Base-by-base conservation (phyloP, 257 asterid species). In the Thymus quinquecostatus region DNA sequence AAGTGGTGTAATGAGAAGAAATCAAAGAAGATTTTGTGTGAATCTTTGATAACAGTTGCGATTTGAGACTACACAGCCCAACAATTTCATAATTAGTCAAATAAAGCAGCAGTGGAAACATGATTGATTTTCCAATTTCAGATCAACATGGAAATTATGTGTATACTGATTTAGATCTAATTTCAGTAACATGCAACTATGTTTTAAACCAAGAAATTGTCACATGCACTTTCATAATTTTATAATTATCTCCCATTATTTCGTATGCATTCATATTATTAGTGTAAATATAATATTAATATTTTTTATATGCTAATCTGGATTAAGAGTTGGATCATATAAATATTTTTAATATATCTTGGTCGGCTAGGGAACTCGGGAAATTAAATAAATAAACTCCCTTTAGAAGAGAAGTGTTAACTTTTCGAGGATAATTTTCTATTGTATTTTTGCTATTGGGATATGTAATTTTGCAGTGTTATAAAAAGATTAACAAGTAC, bases 191-290 rank as follows among this genome's bases (percentile, higher is more conserved):
- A 82, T 85, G 87, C 77, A 66, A 21, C 49, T 34, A 72, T 71
- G 63, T 70, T 70, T 78, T 29, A 60, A 70, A 66, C 30, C 86
- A 69, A 82, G 78, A 66, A 36, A 6, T 60, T 66, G 44, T 30
- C 87, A 82, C 92, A 77, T 86, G 89, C 84, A 40, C 30, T 29
- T 76, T 44, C 40, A 0, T 56, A 75, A 45, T 71, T 75, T 3
- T 34, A 21, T 21, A 13, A 36, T 7, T 40, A 57, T 14, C 13
- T 64, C n/a, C 56, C 29, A 55, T 76, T 14, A 7, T 12, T 4
- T 14, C 30, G n/a, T 58, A 14, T 38, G 36, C 21, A 10, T 57
- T 48, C 68, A 45, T 49, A 30, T 56, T 57, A 44, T 38, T 2
- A 38, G 6, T 5, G 41, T 3, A 7, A 38, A 38, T 38, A 38